phyloP scores from a whole-genome alignment of 2,329 filamentous ascomycete species.

The Penicillium sp. region DNA sequence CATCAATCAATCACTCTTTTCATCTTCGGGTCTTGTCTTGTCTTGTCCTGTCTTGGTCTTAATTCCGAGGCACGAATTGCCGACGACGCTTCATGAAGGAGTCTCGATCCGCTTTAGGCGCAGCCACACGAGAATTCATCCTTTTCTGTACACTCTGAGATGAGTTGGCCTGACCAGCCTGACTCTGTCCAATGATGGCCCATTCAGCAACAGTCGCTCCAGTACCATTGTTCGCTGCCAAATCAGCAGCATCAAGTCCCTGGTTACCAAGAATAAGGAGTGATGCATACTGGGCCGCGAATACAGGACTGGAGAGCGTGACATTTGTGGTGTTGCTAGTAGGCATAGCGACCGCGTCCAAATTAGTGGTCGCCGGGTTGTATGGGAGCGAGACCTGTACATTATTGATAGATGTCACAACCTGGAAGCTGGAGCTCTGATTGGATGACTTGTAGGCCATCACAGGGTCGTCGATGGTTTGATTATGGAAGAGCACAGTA shows the following conservation, averaged over 20 bases:
- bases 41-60: not conserved
- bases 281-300: conserved; percentile 42
- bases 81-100: conserved; percentile 10
- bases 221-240: conserved; percentile 35
- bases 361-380: conserved; percentile 28
- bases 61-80: not conserved
- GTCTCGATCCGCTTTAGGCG: conserved; percentile 2
- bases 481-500: conserved; percentile 56
- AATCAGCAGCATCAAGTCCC: conserved; percentile 29
- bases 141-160: conserved; percentile 8
- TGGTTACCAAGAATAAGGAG: conserved; percentile 47
- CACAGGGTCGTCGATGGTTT: conserved; percentile 28
- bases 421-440: conserved; percentile 10
- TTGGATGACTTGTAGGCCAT: conserved; percentile 9
- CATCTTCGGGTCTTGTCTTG: no score
- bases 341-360: conserved; percentile 36
- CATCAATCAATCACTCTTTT: no score
- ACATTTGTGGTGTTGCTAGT: conserved; percentile 45
- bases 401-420: conserved; percentile 29
- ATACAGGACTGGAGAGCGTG: conserved; percentile 33
- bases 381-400: conserved; percentile 41
- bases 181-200: conserved; percentile 38
- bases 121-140: conserved; percentile 14
- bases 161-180: not conserved
- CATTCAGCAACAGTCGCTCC: conserved; percentile 50